These are phyloP conservation scores for Ordospora colligata DNA, from an alignment of 371 early-diverging fungal species.

Conservation along the genomic window DNA sequence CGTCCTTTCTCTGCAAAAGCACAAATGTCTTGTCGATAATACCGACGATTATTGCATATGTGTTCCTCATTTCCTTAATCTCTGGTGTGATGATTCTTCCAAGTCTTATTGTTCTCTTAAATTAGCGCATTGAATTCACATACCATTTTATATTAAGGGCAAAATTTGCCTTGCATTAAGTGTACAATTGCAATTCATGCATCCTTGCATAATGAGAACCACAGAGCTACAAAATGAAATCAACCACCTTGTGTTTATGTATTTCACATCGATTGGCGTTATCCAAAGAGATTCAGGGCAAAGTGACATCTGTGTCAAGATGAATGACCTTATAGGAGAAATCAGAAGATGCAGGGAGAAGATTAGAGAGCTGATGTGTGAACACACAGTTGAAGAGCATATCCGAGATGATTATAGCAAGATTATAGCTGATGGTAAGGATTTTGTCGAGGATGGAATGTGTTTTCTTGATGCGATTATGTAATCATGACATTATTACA, in stretches of 20 bases:
- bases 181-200: neutral
- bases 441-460: constrained; percentile 1
- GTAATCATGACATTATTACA: neutral
- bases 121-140: neutral
- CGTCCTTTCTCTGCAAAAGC: constrained; percentile 32
- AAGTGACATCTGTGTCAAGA: neutral
- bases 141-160: neutral
- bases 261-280: constrained; percentile 46
- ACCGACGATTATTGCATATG: constrained; percentile 34
- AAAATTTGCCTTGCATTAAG: constrained; percentile 2
- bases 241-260: constrained; percentile 43
- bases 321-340: constrained; percentile 15
- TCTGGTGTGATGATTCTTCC: constrained; percentile 37
- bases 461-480: neutral
- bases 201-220: constrained; percentile 15
- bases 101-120: constrained; percentile 23
- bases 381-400: neutral
- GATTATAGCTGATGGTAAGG: neutral
- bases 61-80: constrained; percentile 16
- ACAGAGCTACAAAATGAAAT: constrained; percentile 33
- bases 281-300: constrained; percentile 33
- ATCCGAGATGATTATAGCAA: neutral
- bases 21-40: constrained; percentile 44
- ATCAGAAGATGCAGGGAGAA: constrained; percentile 20
- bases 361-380: constrained; percentile 23